Conservation (phyloP, 2,329 filamentous ascomycete genomes). For the Cytospora piceae region DNA sequence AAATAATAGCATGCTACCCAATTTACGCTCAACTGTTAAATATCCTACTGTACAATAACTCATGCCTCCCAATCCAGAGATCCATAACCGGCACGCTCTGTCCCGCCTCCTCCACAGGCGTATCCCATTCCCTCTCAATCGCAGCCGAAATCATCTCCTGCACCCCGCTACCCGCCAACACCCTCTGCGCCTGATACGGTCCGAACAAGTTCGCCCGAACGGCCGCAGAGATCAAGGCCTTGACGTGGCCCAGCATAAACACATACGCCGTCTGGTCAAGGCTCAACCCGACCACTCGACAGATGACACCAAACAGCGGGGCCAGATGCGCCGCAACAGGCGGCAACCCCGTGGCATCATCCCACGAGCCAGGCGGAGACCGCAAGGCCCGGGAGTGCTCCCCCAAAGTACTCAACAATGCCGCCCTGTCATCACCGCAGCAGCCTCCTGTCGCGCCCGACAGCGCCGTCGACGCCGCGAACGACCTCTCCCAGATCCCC, state of each 20-base stretch:
- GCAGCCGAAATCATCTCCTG: conserved; percentile 60
- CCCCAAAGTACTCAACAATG: conserved; percentile 27
- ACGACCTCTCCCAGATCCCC: conserved; percentile 75
- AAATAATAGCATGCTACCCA: conserved; percentile 14
- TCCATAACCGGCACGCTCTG: conserved; percentile 80
- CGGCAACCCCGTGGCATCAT: conserved; percentile 40
- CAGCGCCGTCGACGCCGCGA: conserved; percentile 46
- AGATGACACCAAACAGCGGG: conserved; percentile 71
- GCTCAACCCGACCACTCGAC: conserved; percentile 62
- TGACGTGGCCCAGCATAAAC: conserved; percentile 76
- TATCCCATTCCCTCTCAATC: conserved; percentile 64
- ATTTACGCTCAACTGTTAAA: conserved; percentile 71
- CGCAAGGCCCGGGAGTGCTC: conserved; percentile 21
- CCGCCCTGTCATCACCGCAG: conserved; percentile 16
- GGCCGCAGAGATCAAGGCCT: conserved; percentile 75
- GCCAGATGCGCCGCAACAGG: conserved; percentile 67
- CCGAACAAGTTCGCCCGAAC: conserved; percentile 79
- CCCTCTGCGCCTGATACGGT: conserved; percentile 76
- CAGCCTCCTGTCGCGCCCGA: conserved; percentile 25
- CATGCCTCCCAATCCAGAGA: conserved; percentile 81
- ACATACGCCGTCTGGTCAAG: conserved; percentile 70
- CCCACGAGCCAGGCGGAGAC: conserved; percentile 7
- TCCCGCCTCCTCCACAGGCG: conserved; percentile 66
- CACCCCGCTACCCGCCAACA: conserved; percentile 66
- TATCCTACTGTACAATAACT: conserved; percentile 81